Evolutionary conservation across 1,284 basidiomycete genomes (phyloP), one percentile per base, ranked within the genome.

Genomic region (Inonotus hispidus): DNA sequence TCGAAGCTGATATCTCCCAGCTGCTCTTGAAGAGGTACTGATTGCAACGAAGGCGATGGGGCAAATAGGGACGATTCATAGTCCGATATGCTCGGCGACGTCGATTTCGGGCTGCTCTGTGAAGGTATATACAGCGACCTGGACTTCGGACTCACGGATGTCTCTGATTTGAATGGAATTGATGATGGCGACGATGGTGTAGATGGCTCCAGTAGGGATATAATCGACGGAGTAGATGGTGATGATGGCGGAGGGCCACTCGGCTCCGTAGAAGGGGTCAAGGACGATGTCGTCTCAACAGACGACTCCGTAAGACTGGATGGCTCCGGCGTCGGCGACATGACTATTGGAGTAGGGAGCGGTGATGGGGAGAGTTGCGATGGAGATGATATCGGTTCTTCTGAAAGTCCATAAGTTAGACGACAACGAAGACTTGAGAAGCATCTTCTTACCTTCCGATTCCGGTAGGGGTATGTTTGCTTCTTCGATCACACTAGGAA

Each of bases 31-130:
- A 87, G 68, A 0, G 79, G 80, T 23, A 82, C 66, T 0, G 85
- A 84, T 53, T 78, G 76, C 3, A 84, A 71, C 14, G 87, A 85
- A 23, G 86, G 87, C 0, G 87, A 88, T 0, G 88, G 84, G 10
- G 75, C 75, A 23, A 91, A 73, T 16, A 86, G 72, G 0, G 85
- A 85, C 0, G 87, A 88, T 38, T 90, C 87, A 64, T 86, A 91
- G 62, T 88, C 82, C 0, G 82, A 83, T 66, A 84, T 82, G 2
- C 77, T 72, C 8, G 78, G 52, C 8, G 49, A 57, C n/a, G n/a
- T 21, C 16, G 56, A 54, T 39, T 54, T 58, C 7, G 23, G 39
- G 50, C 61, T 62, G 11, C 39, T 62, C 8, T 62, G 61, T 21
- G 61, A 66, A n/a, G 58, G 59, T 6, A 63, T 62, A 13, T 61